Evolutionary conservation across 2,329 filamentous ascomycete species (phyloP), one percentile per base, ranked within the genome.

Genomic region (Fusarium coffeatum): DNA sequence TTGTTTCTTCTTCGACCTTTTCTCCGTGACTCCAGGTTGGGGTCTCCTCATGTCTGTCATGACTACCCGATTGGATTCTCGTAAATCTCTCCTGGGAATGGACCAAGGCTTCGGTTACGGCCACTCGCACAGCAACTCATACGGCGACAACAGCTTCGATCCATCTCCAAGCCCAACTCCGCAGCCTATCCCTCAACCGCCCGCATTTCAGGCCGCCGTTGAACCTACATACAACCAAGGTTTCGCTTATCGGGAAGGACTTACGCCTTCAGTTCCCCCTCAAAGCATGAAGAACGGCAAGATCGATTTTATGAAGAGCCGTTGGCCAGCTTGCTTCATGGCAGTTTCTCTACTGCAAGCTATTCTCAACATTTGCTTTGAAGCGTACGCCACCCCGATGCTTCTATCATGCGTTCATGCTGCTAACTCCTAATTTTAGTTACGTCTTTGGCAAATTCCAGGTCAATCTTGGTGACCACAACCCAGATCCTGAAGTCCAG

Each of bases 401-500:
- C 32, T 18, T 15, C 37, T 32, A 54, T 42, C 9, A 25, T 22
- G 54, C 28, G 42, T 43, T 30, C 32, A 28, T 46, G 20, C 43
- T 49, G 43, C 71, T 74, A 62, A 74, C 71, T 46, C 58, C 32
- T 42, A 40, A 41, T 60, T 15, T 76, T 76, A 97, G 93, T 75
- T 99, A 96, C 80, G 89, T 97, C 49, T 99, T 98, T 77, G 94
- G 87, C 69, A 89, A 89, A 74, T 98, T 98, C 81, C 93, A 98
- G 79, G 82, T 81, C 45, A 89, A 85, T 68, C 80, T 91, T 43
- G 74, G 77, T 13, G 72, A 78, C 15, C 80, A 83, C 47, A 76
- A 83, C 45, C 76, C 81, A 59, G 77, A 81, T 30, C 68, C 75
- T 51, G 69, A 78, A 18, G 80, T 83, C 45, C 80, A 83, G 55